A percentile compares a stretch with the other conserved stretches of the same genome.
Evolutionary conservation across 257 asterid species (phyloP).

Genomic region (Salvia miltiorrhiza): DNA sequence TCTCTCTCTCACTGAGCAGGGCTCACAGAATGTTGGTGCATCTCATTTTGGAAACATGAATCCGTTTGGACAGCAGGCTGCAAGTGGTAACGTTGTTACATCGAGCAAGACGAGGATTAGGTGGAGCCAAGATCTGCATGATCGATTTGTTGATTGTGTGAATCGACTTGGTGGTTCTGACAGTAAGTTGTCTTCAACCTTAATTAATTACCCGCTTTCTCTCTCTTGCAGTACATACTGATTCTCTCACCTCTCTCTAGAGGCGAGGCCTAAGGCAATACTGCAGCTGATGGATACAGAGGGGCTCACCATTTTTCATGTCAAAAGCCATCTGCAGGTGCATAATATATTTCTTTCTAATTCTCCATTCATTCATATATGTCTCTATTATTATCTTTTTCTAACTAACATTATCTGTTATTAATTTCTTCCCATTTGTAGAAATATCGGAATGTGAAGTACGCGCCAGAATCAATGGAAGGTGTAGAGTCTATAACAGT

Average conservation of each 20-base stretch:
- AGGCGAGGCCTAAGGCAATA: conserved; percentile 93
- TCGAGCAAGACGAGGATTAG: conserved; percentile 60
- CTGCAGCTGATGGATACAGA: conserved; percentile 67
- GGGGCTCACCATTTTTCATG: conserved; percentile 73
- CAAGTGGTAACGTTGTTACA: not conserved
- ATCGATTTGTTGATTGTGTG: conserved; percentile 69
- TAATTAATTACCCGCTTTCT: too few species aligned
- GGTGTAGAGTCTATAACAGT: conserved; percentile 32
- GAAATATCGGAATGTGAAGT: conserved; percentile 76
- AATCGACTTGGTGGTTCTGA: conserved; percentile 81
- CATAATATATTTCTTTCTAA: not conserved
- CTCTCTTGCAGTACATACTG: too few species aligned
- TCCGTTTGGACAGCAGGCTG: conserved; percentile 26
- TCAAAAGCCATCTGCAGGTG: conserved; percentile 94
- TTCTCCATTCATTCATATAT: not conserved
- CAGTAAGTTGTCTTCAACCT: conserved; percentile 42
- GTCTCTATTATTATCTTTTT: not conserved
- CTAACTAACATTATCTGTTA: not conserved
- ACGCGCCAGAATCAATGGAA: conserved; percentile 56
- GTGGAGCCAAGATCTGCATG: conserved; percentile 84
- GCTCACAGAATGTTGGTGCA: conserved; percentile 25
- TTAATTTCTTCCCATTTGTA: conserved; percentile 13
- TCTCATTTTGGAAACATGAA: conserved; percentile 27
- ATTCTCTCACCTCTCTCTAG: conserved; percentile 16
- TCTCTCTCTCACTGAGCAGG: conserved; percentile 16